Evolutionary conservation across 2,329 filamentous ascomycete species (phyloP), one percentile per base, ranked within the genome.

Genomic region (Colletotrichum trifolii): DNA sequence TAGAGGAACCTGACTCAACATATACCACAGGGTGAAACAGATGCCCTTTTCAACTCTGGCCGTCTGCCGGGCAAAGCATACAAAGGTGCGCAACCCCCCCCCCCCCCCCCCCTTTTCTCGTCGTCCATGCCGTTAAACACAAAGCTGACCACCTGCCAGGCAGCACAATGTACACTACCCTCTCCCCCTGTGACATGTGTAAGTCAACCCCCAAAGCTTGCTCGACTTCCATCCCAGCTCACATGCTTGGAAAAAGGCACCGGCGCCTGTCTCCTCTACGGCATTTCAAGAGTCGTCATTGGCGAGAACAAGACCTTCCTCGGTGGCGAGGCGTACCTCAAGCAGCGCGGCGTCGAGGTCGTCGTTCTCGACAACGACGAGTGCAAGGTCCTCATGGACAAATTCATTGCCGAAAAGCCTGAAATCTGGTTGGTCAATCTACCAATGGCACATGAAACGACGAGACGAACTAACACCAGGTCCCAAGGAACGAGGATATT

Each of bases 111-210:
- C n/a, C n/a, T 17, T 33, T 17, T 5, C 8, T 12, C 42, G 1
- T 8, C 15, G 13, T 17, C 15, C 5, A n/a, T 15, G 6, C 8
- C 8, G 25, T 4, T 8, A 46, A 15, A 45, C 43, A 15, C 6
- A 2, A 4, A 40, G n/a, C 43, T 10, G n/a, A 47, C 25, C 12
- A 17, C 35, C 35, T 65, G 89, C 88, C 36, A 58, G 55, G 55
- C 34, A 86, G 89, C 40, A 94, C 91, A n/a, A 93, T 94, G 90
- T 94, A 92, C 78, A 94, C 91, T 3, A 93, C 91, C 1, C 81
- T 94, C 7, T 92, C 89, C 3, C 91, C 91, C 1, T 94, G 91
- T 75, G 90, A 92, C 73, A 94, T 94, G 91, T 94, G 89, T 66
- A 38, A 66, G 64, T 38, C 49, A 25, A n/a, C 40, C 10, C 36